Evolutionary conservation across 352 stramenopile species (phyloP).

Genomic region (Phytophthora crassamura): DNA sequence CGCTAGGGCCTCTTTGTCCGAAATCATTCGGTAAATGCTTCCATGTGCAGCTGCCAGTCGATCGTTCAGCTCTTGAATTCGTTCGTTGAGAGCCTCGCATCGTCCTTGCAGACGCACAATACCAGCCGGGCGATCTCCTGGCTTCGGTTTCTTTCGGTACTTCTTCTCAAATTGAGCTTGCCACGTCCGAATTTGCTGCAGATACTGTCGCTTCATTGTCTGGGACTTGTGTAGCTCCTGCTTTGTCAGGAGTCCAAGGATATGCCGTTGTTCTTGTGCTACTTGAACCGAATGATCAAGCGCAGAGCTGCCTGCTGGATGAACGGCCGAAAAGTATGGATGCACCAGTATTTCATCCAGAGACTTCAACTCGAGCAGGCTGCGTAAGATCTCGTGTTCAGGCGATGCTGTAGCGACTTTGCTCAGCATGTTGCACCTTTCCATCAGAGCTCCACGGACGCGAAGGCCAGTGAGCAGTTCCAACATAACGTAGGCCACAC

Average conservation of each 20-base stretch:
- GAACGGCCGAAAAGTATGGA: constrained; percentile 25
- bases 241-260: constrained; percentile 44
- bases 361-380: constrained; percentile 31
- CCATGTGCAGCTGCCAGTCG: constrained; percentile 25
- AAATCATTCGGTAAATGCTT: constrained; percentile 45
- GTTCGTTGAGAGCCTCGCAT: constrained; percentile 43
- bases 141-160: constrained; percentile 50
- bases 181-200: constrained; percentile 57
- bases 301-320: not conserved
- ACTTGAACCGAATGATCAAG: not conserved
- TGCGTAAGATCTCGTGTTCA: constrained; percentile 40
- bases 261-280: constrained; percentile 35
- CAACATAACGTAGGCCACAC: constrained; percentile 62
- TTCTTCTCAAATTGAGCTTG: constrained; percentile 63
- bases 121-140: constrained; percentile 40
- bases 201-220: constrained; percentile 39
- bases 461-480: constrained; percentile 67
- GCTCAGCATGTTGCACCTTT: constrained; percentile 38
- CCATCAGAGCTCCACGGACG: constrained; percentile 40
- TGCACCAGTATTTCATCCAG: constrained; percentile 22
- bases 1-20: constrained; percentile 5
- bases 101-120: constrained; percentile 48
- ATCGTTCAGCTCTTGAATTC: constrained; percentile 48
- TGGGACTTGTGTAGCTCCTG: constrained; percentile 55
- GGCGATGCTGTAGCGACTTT: constrained; percentile 29